Evolutionary conservation across 495 filamentous ascomycete species (phyloP).

Genomic region (Filosporella fistucella): DNA sequence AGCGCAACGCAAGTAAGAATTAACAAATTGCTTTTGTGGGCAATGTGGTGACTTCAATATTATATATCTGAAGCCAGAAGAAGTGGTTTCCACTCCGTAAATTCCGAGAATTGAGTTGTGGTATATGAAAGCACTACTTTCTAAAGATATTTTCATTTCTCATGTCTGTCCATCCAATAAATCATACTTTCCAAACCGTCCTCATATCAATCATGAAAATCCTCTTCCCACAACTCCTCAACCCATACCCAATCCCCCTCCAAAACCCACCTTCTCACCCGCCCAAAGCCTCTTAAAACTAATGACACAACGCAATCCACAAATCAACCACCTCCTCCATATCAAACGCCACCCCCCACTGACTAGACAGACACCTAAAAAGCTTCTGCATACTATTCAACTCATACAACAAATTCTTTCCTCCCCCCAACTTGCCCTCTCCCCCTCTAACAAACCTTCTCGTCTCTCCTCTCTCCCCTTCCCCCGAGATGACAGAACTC

Average conservation of each 20-base stretch:
- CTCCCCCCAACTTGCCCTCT: slow-evolving; percentile 21
- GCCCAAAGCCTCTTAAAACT: not conserved
- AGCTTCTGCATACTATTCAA: slow-evolving; percentile 47
- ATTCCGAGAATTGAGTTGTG: too few relatives aligned
- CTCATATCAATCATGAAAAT: not conserved
- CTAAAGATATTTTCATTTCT: too few relatives aligned
- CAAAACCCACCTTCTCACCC: not conserved
- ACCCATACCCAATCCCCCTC: not conserved
- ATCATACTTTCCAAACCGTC: not conserved
- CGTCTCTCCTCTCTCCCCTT: slow-evolving; percentile 26
- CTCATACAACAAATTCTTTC: slow-evolving; percentile 42
- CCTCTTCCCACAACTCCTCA: not conserved
- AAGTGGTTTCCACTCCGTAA: too few relatives aligned
- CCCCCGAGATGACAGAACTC: slow-evolving; percentile 25
- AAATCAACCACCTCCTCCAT: slow-evolving; percentile 43
- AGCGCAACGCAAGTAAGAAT: too few relatives aligned
- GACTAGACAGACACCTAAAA: slow-evolving; percentile 40
- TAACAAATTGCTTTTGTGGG: too few relatives aligned
- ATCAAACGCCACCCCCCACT: slow-evolving; percentile 46
- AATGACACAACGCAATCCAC: slow-evolving; percentile 44
- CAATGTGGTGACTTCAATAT: too few relatives aligned
- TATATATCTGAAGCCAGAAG: too few relatives aligned
- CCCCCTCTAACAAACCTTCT: slow-evolving; percentile 32
- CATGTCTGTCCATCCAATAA: too few relatives aligned
- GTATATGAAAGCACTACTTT: too few relatives aligned